Conservation (phyloP, 768 basidiomycete genomes). For the Coprinopsis sp. region DNA sequence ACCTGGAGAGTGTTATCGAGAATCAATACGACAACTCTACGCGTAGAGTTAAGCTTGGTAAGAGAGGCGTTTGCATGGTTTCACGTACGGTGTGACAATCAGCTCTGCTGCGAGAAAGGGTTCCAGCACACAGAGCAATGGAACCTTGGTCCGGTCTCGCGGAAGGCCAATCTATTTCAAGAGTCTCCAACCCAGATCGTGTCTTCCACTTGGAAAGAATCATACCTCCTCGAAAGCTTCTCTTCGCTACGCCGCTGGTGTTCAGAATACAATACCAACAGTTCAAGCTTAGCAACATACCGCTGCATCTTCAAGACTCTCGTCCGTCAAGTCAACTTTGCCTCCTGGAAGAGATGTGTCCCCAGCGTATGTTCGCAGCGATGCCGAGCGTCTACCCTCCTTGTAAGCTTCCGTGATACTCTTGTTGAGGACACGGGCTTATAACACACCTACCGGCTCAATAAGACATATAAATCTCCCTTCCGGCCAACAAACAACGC, state of each 20-base stretch:
- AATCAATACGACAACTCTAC: slow-evolving; percentile 80
- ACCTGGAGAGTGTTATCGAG: slow-evolving; percentile 74
- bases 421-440: not conserved
- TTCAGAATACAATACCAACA: not conserved
- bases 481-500: slow-evolving; percentile 80
- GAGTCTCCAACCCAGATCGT: not conserved
- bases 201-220: not conserved
- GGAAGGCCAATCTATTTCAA: slow-evolving; percentile 76
- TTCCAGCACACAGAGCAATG: slow-evolving; percentile 72
- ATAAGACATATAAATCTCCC: slow-evolving; percentile 80
- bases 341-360: slow-evolving; percentile 90
- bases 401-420: not conserved
- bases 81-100: slow-evolving; percentile 78
- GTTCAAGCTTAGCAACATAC: too few species aligned
- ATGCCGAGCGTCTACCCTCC: slow-evolving; percentile 62
- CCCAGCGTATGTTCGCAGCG: slow-evolving; percentile 72
- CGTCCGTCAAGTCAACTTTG: slow-evolving; percentile 66
- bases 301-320: slow-evolving; percentile 72
- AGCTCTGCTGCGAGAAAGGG: slow-evolving; percentile 71
- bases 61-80: not conserved
- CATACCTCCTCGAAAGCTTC: slow-evolving; percentile 88
- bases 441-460: slow-evolving; percentile 62
- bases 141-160: slow-evolving; percentile 60
- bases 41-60: not conserved
- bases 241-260: slow-evolving; percentile 47